Base-by-base conservation (phyloP, 2,329 filamentous ascomycete genomes). In the Pseudogymnoascus sp. region DNA sequence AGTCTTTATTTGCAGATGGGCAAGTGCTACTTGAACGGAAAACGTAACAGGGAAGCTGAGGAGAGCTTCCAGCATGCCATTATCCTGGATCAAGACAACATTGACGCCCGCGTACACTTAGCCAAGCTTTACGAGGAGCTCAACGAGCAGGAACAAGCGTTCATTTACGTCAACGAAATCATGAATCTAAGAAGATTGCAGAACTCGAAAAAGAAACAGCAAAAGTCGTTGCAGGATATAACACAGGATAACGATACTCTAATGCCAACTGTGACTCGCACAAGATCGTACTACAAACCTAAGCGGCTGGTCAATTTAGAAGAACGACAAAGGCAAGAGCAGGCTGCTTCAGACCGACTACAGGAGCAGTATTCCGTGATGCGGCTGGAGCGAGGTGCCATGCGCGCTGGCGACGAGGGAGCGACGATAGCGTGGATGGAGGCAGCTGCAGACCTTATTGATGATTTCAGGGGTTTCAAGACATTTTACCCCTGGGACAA, bases 91-190 rank as follows among this genome's bases (percentile, higher is more conserved):
- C 78, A 86, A 50, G 79, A 84, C 42, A 86, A 88, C 64, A 85
- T 93, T 59, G 87, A 92, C 66, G 90, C 91, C 40, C 87, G 91
- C 40, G 85, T 90, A 31, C 85, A 91, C 69, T 79, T 97, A 8
- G 91, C 91, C 11, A 92, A 89, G 69, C 84, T 97, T 74, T 96
- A 95, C 70, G 91, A 95, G 72, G 85, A 82, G 66, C 82, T 83
- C 50, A 86, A 86, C 66, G 84, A 88, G 75, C 85, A 83, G 21
- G 88, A 92, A 69, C 85, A 91, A 70, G 92, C 92, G 1, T 84
- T 92, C 64, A 86, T 89, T 64, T 83, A 92, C 60, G 85, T 90
- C 59, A 88, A 88, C 35, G 88, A 95, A 72, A 86, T 90, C 7
- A 82, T 93, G 68, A 80, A 33, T 77, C 92, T 21, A 82, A 83